Percentiles rank a stretch among this genome's conserved stretches.
Conservation (phyloP, 2,329 filamentous ascomycete genomes). For the Orbilia oligospora region DNA sequence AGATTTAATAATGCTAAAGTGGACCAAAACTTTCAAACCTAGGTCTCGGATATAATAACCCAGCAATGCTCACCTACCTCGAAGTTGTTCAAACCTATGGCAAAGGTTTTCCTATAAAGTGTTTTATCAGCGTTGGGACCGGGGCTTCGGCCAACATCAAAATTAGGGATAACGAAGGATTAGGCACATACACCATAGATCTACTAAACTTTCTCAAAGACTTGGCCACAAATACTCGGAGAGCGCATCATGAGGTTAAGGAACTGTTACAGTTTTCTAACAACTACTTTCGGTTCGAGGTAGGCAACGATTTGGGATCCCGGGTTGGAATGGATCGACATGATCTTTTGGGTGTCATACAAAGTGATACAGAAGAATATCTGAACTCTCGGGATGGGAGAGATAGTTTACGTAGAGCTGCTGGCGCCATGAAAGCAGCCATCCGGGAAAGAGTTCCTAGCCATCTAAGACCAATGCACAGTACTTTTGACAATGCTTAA, state of each 20-base stretch:
- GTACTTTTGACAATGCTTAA: neutral
- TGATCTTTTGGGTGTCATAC: neutral
- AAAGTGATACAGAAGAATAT: neutral
- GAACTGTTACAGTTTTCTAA: conserved; percentile 14
- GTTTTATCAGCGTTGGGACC: conserved; percentile 9
- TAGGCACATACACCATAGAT: neutral
- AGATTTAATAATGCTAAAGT: neutral
- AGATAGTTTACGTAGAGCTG: neutral
- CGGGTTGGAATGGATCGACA: conserved; percentile 13
- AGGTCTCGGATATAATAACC: conserved; percentile 19
- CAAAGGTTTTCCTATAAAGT: conserved; percentile 9
- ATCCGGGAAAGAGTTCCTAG: neutral
- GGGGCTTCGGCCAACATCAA: conserved; percentile 5
- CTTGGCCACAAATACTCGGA: conserved; percentile 6
- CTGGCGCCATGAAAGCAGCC: neutral
- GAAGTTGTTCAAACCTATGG: conserved; percentile 17
- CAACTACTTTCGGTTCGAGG: conserved; percentile 13
- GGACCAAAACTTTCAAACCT: neutral
- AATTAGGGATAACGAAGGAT: conserved; percentile 19
- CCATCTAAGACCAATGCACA: neutral
- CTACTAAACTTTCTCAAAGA: conserved; percentile 11
- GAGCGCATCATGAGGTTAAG: conserved; percentile 12
- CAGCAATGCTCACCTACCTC: conserved; percentile 16
- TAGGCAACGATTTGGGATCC: conserved; percentile 6
- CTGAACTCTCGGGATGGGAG: neutral